Conservation (phyloP, 495 filamentous ascomycete species). For the Daldinia bambusicola region DNA sequence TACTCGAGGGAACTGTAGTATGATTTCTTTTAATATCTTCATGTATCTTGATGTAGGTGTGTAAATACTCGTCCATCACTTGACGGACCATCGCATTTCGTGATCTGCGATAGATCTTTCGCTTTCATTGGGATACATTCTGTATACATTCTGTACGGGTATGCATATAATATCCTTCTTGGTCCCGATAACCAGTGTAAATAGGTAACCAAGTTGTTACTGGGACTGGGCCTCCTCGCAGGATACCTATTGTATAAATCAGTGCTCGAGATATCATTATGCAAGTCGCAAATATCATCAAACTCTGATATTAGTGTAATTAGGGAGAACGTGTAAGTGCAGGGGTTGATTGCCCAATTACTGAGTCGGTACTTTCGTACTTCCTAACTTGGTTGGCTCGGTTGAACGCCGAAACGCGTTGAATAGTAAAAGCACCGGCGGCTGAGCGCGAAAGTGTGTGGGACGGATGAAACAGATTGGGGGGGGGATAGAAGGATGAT, state of each 20-base stretch:
- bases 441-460: constrained; percentile 35
- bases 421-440: constrained; percentile 29
- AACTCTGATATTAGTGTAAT: constrained; percentile 42
- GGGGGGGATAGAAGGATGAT: constrained; percentile 19
- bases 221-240: constrained; percentile 6
- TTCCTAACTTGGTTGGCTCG: constrained; percentile 25
- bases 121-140: constrained; percentile 16
- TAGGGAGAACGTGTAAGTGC: constrained; percentile 38
- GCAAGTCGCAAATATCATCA: constrained; percentile 30
- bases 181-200: constrained; percentile 21
- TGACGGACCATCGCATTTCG: constrained; percentile 19
- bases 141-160: constrained; percentile 8
- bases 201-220: background rate
- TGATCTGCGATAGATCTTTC: constrained; percentile 28
- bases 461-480: constrained; percentile 40
- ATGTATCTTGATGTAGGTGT: background rate
- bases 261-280: constrained; percentile 19
- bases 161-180: constrained; percentile 19
- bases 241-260: background rate
- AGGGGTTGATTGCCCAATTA: constrained; percentile 39
- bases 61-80: constrained; percentile 23
- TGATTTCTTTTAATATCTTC: background rate
- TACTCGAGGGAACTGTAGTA: background rate
- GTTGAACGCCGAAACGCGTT: constrained; percentile 25
- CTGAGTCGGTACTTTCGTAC: constrained; percentile 34